phyloP scores from a whole-genome alignment of 176 grass and related monocot genomes.

The Dendrocalamus sinicus region DNA sequence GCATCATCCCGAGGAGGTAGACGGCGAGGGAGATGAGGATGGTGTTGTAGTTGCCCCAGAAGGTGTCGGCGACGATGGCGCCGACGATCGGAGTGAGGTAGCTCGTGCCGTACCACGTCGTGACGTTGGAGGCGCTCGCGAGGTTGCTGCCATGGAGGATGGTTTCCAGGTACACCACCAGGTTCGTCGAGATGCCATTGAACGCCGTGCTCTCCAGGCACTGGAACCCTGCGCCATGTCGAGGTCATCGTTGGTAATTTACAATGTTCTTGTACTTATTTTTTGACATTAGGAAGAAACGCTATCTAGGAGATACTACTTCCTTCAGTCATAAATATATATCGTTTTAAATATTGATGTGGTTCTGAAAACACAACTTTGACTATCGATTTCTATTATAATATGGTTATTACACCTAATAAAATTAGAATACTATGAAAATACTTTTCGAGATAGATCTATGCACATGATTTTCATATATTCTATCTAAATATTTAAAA shows the following conservation, averaged over 20 bases:
- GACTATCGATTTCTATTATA: too few relatives aligned
- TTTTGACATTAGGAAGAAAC: too few relatives aligned
- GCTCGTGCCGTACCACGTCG: constrained; percentile 61
- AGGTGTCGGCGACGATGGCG: constrained; percentile 61
- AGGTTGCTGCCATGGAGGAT: constrained; percentile 61
- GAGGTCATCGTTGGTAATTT: neutral
- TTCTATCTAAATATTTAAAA: too few relatives aligned
- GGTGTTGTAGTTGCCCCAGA: constrained; percentile 62
- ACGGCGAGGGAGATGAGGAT: constrained; percentile 56
- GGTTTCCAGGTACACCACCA: constrained; percentile 37
- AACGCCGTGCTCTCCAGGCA: constrained; percentile 63
- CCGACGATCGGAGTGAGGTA: constrained; percentile 63
- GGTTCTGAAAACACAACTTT: rapidly evolving
- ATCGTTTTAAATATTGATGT: too few relatives aligned
- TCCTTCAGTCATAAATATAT: rapidly evolving
- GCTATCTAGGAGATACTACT: too few relatives aligned
- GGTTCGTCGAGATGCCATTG: constrained; percentile 60
- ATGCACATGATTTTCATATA: too few relatives aligned
- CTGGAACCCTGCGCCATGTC: constrained; percentile 52
- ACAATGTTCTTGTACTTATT: neutral
- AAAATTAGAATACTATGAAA: too few relatives aligned
- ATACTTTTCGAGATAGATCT: too few relatives aligned
- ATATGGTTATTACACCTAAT: too few relatives aligned
- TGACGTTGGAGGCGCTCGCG: constrained; percentile 52
- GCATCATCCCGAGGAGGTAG: constrained; percentile 61